Conservation (phyloP, 78 protist genomes). For the Dictyostelium citrinum region DNA sequence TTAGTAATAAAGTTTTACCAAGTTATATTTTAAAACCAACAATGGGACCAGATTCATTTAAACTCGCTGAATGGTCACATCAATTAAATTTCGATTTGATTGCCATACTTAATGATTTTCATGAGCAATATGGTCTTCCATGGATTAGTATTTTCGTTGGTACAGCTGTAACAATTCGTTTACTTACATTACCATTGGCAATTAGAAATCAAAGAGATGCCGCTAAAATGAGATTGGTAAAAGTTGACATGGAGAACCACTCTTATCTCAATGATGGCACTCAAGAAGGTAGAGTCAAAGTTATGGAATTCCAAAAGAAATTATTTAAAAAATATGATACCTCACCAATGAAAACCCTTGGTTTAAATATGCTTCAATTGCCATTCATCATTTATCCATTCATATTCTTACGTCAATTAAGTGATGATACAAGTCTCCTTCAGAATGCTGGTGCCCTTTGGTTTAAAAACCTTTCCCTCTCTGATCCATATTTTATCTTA, state of each 20-base stretch:
- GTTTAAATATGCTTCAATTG: neutral
- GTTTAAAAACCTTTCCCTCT: slow-evolving; percentile 13
- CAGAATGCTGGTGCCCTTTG: slow-evolving; percentile 3
- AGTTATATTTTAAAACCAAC: neutral
- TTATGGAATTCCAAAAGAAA: neutral
- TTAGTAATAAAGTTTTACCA: neutral
- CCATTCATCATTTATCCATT: slow-evolving; percentile 38
- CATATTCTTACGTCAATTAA: neutral
- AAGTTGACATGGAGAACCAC: slow-evolving; percentile 23
- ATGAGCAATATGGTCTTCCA: neutral
- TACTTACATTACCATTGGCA: neutral
- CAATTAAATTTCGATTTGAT: neutral
- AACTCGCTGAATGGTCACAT: neutral
- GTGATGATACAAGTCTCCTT: neutral
- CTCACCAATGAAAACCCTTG: neutral
- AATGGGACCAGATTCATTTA: neutral
- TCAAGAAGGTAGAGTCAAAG: neutral
- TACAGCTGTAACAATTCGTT: neutral
- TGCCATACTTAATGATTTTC: neutral
- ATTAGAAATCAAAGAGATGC: neutral
- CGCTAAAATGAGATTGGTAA: neutral
- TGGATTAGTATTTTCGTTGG: slow-evolving; percentile 23
- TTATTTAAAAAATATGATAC: neutral
- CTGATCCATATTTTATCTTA: slow-evolving; percentile 21
- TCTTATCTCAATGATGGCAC: slow-evolving; percentile 42